Evolutionary conservation across 306 rosid species (phyloP), one percentile per base, ranked within the genome.

Genomic region (Dryas octopetala): DNA sequence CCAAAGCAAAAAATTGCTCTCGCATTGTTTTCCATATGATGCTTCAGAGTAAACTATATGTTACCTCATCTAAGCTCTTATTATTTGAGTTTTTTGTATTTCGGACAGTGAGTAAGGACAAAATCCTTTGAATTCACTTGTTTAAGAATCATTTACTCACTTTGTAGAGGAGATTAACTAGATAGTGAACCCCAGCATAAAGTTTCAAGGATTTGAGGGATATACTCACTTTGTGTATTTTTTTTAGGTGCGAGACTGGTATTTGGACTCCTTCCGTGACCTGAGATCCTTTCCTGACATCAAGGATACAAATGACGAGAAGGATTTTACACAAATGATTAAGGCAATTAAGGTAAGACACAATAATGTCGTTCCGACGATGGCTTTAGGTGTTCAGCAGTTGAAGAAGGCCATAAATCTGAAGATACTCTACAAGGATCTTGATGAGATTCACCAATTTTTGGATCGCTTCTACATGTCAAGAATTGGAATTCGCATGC

Each of bases 401-500:
- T 85, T 95, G 88, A 95, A 95, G 91, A 95, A 92, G 72, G 82
- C 78, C 38, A 59, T 90, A 60, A 73, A 73, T 81, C 86, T 86
- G n/a, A 90, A 74, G 74, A 83, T 87, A 38, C 81, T 73, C 28
- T 71, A 83, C 12, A 80, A 84, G 76, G 97, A 88, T 85, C 90
- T 84, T 48, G 87, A 75, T 45, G 99, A 89, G 84, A 95, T 95
- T 82, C 93, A 95, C 66, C 93, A 90, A 66, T 95, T 95, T 81
- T 85, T 95, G 63, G 99, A 95, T 71, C 97, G 97, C 52, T 95
- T 95, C 77, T 95, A 95, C 93, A 71, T 95, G 99, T 92, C 99
- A 9, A 88, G 99, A 85, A 95, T 95, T 72, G 99, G 99, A 79
- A 92, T 95, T 69, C 99, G 99, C 3, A 92, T 95, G 99, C 97